Evolutionary conservation across 1,284 basidiomycete genomes (phyloP), one percentile per base, ranked within the genome.

Genomic region (Melampsora occidentalis): DNA sequence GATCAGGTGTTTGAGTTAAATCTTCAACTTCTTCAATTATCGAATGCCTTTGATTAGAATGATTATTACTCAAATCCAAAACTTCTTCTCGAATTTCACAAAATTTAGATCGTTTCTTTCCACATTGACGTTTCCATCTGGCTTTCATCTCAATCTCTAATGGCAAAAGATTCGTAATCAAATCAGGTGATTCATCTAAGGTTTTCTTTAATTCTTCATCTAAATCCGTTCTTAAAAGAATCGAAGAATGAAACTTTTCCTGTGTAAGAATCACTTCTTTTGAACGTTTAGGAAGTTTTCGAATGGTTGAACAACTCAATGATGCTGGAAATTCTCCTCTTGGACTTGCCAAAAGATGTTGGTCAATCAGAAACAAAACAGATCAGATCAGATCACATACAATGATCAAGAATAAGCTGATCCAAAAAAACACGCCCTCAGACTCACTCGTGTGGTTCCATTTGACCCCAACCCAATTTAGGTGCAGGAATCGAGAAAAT

Each of bases 401-500:
- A 28, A 28, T 28, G 28, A 28, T 16, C 49, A 51, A 51, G n/a
- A 51, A 51, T 51, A 57, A 22, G 53, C 5, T 39, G 5, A 10
- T 39, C 10, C 35, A 39, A 57, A 22, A 46, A 12, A 46, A 9
- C 42, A 46, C 14, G 10, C 9, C 14, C 42, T 14, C 14, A 0
- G 33, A 73, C 64, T 73, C 20, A 67, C 71, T 73, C 51, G 39
- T 66, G 63, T 18, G 71, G 71, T 48, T 63, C 39, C 64, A 42
- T 42, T 42, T 67, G 48, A 42, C 71, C 71, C 71, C 71, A 73
- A 35, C 35, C 33, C 7, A 42, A 28, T 57, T 73, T 49, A 31
- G 71, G 64, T 12, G 33, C 33, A 14, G 71, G 71, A 33, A 73
- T 46, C 14, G 71, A 28, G 5, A 28, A 57, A 3, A 73, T 39